Percentiles rank a stretch among this genome's conserved stretches.
Evolutionary conservation across 352 stramenopile genomes (phyloP).

Genomic region (Phytophthora sp.): DNA sequence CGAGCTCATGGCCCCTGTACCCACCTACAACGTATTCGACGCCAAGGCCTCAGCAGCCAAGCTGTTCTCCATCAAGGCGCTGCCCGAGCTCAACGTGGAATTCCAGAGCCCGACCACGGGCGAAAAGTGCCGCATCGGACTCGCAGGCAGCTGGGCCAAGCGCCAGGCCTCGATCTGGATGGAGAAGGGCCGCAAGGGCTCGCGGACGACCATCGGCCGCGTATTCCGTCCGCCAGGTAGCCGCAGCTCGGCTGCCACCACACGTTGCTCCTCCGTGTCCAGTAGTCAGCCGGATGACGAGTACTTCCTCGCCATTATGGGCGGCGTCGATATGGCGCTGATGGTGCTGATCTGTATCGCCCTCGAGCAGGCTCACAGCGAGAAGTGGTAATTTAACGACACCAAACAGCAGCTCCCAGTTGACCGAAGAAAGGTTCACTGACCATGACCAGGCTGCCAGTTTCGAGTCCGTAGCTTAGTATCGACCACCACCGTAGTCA

Average conservation of each 20-base stretch:
- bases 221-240: slow-evolving; percentile 33
- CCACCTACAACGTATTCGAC: slow-evolving; percentile 46
- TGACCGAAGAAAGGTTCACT: neutral
- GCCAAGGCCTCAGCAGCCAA: slow-evolving; percentile 34
- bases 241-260: slow-evolving; percentile 27
- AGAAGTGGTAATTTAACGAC: slow-evolving; percentile 23
- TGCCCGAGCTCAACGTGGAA: slow-evolving; percentile 39
- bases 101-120: slow-evolving; percentile 27
- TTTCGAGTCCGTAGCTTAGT: slow-evolving; percentile 15
- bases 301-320: slow-evolving; percentile 42
- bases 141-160: slow-evolving; percentile 35
- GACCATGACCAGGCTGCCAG: neutral
- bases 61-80: slow-evolving; percentile 44
- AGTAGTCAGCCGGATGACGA: slow-evolving; percentile 29
- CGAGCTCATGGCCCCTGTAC: slow-evolving; percentile 37
- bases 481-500: neutral
- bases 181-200: slow-evolving; percentile 28
- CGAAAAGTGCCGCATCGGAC: slow-evolving; percentile 41
- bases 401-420: neutral
- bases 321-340: slow-evolving; percentile 46
- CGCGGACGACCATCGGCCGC: slow-evolving; percentile 32
- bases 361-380: slow-evolving; percentile 37
- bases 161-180: slow-evolving; percentile 46
- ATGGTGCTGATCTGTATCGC: slow-evolving; percentile 52
- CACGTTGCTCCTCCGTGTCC: slow-evolving; percentile 23